Evolutionary conservation across 805 yeast species (phyloP).

Genomic region (Kuraishia ogatae): DNA sequence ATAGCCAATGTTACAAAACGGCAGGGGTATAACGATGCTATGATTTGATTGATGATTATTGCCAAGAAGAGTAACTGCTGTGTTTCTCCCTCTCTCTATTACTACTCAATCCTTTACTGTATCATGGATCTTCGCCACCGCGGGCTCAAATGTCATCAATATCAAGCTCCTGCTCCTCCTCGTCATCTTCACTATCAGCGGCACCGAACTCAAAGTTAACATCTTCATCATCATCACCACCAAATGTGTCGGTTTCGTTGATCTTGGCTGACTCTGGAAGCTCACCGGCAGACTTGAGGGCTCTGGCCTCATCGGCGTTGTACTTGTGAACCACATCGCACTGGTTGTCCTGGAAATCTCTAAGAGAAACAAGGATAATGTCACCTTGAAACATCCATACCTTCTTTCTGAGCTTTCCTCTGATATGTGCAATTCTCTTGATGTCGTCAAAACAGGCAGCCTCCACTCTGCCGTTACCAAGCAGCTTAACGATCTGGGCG

Average conservation of each 20-base stretch:
- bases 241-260: slow-evolving; percentile 95
- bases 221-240: slow-evolving; percentile 94
- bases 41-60: not conserved
- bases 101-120: not conserved
- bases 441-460: slow-evolving; percentile 92
- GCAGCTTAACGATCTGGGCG: slow-evolving; percentile 96
- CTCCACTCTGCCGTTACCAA: slow-evolving; percentile 96
- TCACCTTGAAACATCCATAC: slow-evolving; percentile 99
- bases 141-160: slow-evolving; percentile 79
- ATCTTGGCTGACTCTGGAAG: slow-evolving; percentile 95
- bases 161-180: slow-evolving; percentile 58
- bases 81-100: not conserved
- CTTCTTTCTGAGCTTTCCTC: slow-evolving; percentile 98
- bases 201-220: slow-evolving; percentile 97
- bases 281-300: slow-evolving; percentile 91
- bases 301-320: slow-evolving; percentile 96
- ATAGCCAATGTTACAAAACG: not conserved
- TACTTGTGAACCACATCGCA: slow-evolving; percentile 97
- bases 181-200: slow-evolving; percentile 71
- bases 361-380: slow-evolving; percentile 86
- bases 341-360: slow-evolving; percentile 98
- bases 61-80: too few species aligned
- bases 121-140: not conserved
- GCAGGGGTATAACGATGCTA: too few species aligned
- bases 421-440: slow-evolving; percentile 92